Percentiles rank a stretch among this genome's conserved stretches.
These are phyloP conservation scores for Cucumis variabilis DNA, from an alignment of 331 rosid genomes.

Conservation along the genomic window DNA sequence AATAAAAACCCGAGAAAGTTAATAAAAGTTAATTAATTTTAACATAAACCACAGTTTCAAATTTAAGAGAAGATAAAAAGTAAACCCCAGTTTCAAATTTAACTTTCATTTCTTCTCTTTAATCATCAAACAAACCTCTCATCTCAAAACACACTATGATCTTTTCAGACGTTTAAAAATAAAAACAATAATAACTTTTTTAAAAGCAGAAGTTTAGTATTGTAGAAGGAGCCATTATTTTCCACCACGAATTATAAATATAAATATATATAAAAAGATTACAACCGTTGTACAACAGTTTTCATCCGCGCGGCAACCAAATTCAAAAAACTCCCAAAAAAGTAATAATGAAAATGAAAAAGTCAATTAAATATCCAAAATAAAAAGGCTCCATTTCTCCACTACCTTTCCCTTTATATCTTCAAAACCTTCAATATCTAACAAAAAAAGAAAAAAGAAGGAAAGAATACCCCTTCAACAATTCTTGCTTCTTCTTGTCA, in stretches of 20 bases:
- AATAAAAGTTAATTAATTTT: no score
- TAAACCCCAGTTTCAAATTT: background rate
- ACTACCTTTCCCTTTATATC: constrained; percentile 38
- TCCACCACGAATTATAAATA: background rate
- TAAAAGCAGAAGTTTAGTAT: background rate
- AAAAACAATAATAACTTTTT: background rate
- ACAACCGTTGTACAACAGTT: constrained; percentile 80
- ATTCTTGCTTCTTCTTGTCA: background rate
- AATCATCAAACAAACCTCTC: background rate
- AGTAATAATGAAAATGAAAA: constrained; percentile 37
- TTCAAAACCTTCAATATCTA: constrained; percentile 35
- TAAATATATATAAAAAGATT: background rate
- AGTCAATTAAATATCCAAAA: constrained; percentile 43
- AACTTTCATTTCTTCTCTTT: background rate
- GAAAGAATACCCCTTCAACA: background rate
- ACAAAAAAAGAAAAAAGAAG: background rate
- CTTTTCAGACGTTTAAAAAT: background rate
- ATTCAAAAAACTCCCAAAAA: constrained; percentile 62
- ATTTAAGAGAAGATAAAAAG: background rate
- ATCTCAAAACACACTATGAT: background rate
- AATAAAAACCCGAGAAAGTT: no score
- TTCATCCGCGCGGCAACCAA: constrained; percentile 67
- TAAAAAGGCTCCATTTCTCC: constrained; percentile 9
- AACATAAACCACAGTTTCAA: no score
- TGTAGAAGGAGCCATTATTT: background rate